Base-by-base conservation (phyloP, 1,284 basidiomycete genomes). In the Ceratobasidium sp. region DNA sequence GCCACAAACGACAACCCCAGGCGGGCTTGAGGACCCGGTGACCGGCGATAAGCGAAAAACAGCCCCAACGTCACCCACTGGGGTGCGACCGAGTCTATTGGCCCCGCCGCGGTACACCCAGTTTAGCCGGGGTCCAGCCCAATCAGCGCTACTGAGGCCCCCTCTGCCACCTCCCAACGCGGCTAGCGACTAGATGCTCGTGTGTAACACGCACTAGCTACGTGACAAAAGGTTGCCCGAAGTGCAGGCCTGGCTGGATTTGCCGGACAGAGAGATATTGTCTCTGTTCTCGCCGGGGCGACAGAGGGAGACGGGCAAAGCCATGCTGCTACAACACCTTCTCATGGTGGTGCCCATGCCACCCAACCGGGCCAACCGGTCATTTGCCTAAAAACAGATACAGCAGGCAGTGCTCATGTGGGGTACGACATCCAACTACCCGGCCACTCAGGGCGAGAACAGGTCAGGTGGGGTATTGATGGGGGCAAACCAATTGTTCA, bases 1-100 rank as follows among this genome's bases (percentile, higher is more conserved):
- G 11, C 35, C 35, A 38, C 35, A 11, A 38, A 4, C 6, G 35
- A 11, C 35, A 38, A 38, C 35, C 35, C 35, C 35, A 0, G 82
- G n/a, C n/a, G n/a, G n/a, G n/a, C n/a, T n/a, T n/a, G n/a, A n/a
- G n/a, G n/a, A n/a, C n/a, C n/a, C n/a, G n/a, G n/a, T n/a, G 16
- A 4, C 52, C 9, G 26, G 52, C 23, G 52, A 23, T 7, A 54
- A 54, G 26, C 52, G 52, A 21, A 54, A 54, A 16, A 30, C n/a
- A 7, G 52, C 52, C 8, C 52, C 52, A 9, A 54, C 52, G 26
- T 54, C 52, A 7, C 52, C 52, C 14, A 23, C 23, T 16, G 52
- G 52, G 23, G 21, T 30, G 9, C 52, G 52, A 26, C 52, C 52
- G 26, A 16, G 7, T 5, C 52, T 23, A 28, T 13, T 23, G 30